Evolutionary conservation across 148 eudicot genomes (phyloP), one percentile per base, ranked within the genome.

Genomic region (Cornus suecica): DNA sequence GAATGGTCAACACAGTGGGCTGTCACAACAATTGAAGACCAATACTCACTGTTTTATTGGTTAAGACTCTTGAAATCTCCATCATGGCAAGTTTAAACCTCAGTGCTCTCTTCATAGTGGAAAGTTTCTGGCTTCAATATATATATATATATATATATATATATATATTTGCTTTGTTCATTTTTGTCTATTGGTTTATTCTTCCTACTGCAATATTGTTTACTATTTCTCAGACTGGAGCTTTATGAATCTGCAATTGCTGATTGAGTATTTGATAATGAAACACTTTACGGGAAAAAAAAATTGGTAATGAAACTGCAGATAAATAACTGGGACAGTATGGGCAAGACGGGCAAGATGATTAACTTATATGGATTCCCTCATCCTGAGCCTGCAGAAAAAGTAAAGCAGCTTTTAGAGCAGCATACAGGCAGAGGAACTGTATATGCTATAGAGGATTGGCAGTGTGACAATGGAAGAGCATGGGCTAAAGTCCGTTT

Each of bases 281-380:
- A n/a, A n/a, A n/a, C n/a, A n/a, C n/a, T n/a, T n/a, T n/a, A n/a
- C n/a, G n/a, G n/a, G n/a, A n/a, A n/a, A n/a, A n/a, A n/a, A n/a
- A n/a, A n/a, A n/a, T 10, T 37, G 42, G 9, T 6, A 37, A 37
- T 37, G 29, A n/a, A 41, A 63, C 30, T 76, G 79, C 79, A 80
- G 80, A 66, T 62, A 64, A n/a, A 28, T 28, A 20, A 30, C 5
- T 22, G 48, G 25, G 45, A 65, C 29, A 30, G 10, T 22, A 83
- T 76, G 80, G 80, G 82, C 8, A n/a, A n/a, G n/a, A n/a, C n/a
- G n/a, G n/a, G n/a, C n/a, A 79, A 76, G 74, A 83, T 83, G 9
- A 66, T 83, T 70, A 78, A 80, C 16, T 22, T 83, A 8, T 77
- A 25, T 8, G 86, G 86, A 10, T 83, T 80, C 77, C 83, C 76